Base-by-base conservation (phyloP, 768 basidiomycete species). In the Rhodosporidiobolus odoratus region DNA sequence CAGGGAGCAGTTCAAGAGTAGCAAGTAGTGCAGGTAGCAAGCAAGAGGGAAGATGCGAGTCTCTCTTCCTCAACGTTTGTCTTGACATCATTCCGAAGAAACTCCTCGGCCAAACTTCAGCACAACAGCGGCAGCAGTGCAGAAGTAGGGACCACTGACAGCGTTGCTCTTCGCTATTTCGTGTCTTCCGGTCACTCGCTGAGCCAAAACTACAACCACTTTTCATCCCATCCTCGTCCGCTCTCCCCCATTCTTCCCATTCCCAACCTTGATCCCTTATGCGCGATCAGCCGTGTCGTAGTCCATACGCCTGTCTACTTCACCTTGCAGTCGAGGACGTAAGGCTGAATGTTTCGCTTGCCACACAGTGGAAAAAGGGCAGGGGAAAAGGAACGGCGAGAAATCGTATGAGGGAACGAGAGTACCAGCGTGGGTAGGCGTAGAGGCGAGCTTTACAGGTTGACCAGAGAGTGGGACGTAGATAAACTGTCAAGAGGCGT, bases 341-440 rank as follows among this genome's bases (percentile, higher is more conserved):
- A 85, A 37, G 90, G 88, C 71, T 83, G 84, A 76, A 98, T 86
- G 85, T 96, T 97, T 67, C 92, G 90, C 72, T 85, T 80, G 79
- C 97, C 95, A 95, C 97, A 80, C 32, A 37, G 41, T 8, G 2
- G 50, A 15, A 1, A 21, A 21, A 3, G 30, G 30, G 37, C 12
- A 19, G 35, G 17, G 10, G 10, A 35, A 56, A 19, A 23, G 52
- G 52, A 23, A 12, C 2, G 38, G 27, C 12, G 19, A 21, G 2
- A n/a, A 50, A 65, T 17, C 27, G 17, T 19, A 21, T 9, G 35
- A 15, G 19, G 32, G 8, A 34, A 19, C 3, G n/a, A n/a, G n/a
- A 41, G 58, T 58, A 34, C 32, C 65, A 19, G 34, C 10, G 19
- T 23, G 12, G 38, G 13, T 17, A 8, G 19, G 35, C 25, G 66